Percentiles rank a stretch among this genome's conserved stretches.
Evolutionary conservation across 2,329 filamentous ascomycete species (phyloP).

Genomic region (Diaporthe helianthi): DNA sequence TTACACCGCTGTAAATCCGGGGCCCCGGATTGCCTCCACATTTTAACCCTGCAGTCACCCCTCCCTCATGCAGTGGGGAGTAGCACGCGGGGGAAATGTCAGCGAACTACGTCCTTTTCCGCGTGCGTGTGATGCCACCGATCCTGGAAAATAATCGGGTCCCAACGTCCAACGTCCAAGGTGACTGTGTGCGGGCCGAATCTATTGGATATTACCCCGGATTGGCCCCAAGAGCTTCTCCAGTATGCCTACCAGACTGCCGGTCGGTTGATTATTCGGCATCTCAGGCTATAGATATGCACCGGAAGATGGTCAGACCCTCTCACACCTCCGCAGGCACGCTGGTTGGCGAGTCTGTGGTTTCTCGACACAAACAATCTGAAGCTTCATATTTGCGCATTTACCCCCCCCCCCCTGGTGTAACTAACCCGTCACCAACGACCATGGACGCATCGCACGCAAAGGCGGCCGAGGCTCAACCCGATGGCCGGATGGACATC

Average conservation of each 20-base stretch:
- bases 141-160: slow-evolving; percentile 8
- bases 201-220: slow-evolving; percentile 2
- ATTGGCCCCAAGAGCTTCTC: neutral
- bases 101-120: neutral
- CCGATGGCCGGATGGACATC: neutral
- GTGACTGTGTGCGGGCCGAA: neutral
- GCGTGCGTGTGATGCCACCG: neutral
- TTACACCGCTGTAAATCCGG: neutral
- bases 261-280: neutral
- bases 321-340: neutral
- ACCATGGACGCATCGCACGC: neutral
- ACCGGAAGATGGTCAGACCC: neutral
- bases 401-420: neutral
- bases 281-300: slow-evolving; percentile 3
- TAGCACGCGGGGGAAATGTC: slow-evolving; percentile 19
- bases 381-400: neutral
- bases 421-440: too few species aligned
- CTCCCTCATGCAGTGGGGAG: neutral
- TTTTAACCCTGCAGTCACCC: too few species aligned
- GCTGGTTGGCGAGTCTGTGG: neutral
- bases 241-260: neutral
- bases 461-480: slow-evolving; percentile 8
- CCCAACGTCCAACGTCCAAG: neutral
- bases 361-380: neutral
- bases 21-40: slow-evolving; percentile 6